phyloP scores from a whole-genome alignment of 225 moss, liverwort and hornwort genomes.

The Polytrichum commune region DNA sequence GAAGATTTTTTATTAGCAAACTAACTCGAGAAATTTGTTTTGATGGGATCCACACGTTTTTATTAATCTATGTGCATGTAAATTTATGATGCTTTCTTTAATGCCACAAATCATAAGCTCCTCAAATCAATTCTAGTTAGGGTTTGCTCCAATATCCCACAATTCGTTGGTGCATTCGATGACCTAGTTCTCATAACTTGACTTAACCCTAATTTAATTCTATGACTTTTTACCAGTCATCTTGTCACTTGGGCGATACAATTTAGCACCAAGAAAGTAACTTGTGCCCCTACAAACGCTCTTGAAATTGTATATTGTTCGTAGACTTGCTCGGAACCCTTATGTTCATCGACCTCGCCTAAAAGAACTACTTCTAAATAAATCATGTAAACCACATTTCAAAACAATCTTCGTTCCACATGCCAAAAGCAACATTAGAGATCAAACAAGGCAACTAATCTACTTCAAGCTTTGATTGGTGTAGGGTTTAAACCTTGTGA shows the following conservation, averaged over 20 bases:
- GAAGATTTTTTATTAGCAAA: too few relatives aligned
- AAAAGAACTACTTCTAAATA: background rate
- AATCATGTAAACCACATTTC: background rate
- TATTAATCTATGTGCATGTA: too few relatives aligned
- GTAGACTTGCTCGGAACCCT: background rate
- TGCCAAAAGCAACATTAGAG: background rate
- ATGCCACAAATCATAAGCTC: too few relatives aligned
- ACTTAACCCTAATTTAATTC: background rate
- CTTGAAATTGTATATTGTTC: background rate
- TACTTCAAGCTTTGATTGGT: background rate
- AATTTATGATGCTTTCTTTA: too few relatives aligned
- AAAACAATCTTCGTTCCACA: background rate
- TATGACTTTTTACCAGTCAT: too few relatives aligned
- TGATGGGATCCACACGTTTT: too few relatives aligned
- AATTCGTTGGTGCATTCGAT: background rate
- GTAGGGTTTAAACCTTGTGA: conserved; percentile 12
- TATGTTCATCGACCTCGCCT: background rate
- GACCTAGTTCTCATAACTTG: background rate
- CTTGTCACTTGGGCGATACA: too few relatives aligned
- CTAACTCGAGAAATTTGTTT: too few relatives aligned
- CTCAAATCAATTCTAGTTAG: background rate
- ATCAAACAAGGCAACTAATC: background rate
- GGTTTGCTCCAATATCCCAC: background rate
- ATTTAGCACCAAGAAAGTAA: too few relatives aligned
- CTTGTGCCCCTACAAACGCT: background rate